A percentile compares a stretch with the other conserved stretches of the same genome.
Conservation (phyloP, 1,139 yeast genomes). For the Zygosaccharomyces sapae region DNA sequence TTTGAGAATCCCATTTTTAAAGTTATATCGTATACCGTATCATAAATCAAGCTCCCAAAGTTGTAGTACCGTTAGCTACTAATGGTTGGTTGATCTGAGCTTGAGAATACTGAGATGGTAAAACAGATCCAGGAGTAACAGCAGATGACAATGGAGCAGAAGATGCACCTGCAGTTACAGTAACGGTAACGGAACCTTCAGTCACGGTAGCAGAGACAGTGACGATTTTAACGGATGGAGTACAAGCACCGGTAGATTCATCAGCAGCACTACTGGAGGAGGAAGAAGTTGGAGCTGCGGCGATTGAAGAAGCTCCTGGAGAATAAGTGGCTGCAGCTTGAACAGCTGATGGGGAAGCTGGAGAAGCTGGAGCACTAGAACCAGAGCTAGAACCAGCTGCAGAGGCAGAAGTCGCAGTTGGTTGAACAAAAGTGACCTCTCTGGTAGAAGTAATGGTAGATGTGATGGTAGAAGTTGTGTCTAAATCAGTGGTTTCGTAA, state of each 20-base stretch:
- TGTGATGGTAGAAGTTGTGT: conserved; percentile 16
- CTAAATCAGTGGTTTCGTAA: conserved; percentile 11
- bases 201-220: conserved; percentile 33
- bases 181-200: conserved; percentile 21
- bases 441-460: conserved; percentile 23
- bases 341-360: conserved; percentile 10
- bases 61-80: conserved; percentile 2
- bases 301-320: conserved; percentile 1
- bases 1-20: neutral
- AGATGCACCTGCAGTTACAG: conserved; percentile 22
- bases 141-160: neutral
- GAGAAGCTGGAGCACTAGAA: conserved; percentile 11
- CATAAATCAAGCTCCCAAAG: neutral
- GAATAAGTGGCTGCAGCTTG: neutral
- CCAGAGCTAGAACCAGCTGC: conserved; percentile 7
- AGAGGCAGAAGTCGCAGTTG: conserved; percentile 2
- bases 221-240: conserved; percentile 9
- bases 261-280: neutral
- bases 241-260: conserved; percentile 8
- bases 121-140: neutral
- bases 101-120: neutral
- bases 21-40: neutral
- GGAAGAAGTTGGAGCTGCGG: neutral
- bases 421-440: conserved; percentile 14
- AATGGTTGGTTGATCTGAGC: neutral